Percentiles rank a stretch among this genome's conserved stretches.
Conservation (phyloP, 1,139 yeast species). For the Kodamaea fungicola region DNA sequence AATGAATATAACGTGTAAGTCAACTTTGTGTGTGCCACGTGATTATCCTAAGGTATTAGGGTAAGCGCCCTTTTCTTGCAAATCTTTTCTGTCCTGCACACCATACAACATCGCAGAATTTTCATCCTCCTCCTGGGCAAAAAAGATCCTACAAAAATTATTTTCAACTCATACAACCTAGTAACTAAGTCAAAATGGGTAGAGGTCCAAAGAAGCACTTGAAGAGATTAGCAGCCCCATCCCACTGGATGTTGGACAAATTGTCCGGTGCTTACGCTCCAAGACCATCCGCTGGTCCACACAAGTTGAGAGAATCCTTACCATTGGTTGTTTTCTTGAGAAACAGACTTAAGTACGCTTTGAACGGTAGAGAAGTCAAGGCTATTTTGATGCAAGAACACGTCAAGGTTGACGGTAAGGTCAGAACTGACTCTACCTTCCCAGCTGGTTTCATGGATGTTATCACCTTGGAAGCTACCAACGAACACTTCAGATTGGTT, state of each 20-base stretch:
- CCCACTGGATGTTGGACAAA: slow-evolving; percentile 99
- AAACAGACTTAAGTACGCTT: slow-evolving; percentile 99
- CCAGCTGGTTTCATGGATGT: slow-evolving; percentile 99
- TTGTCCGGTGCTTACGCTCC: slow-evolving; percentile 99
- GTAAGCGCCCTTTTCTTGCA: not conserved
- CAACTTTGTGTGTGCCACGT: not conserved
- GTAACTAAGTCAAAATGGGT: slow-evolving; percentile 18
- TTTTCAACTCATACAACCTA: slow-evolving; percentile 1
- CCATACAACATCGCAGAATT: not conserved
- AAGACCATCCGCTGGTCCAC: slow-evolving; percentile 99
- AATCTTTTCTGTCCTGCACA: too few species aligned
- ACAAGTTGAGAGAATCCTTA: slow-evolving; percentile 98
- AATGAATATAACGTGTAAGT: too few species aligned
- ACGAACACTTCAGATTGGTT: slow-evolving; percentile 98
- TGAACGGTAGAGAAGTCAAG: slow-evolving; percentile 99
- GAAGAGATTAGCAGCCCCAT: slow-evolving; percentile 99
- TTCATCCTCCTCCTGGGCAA: slow-evolving; percentile 1
- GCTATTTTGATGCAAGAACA: slow-evolving; percentile 99
- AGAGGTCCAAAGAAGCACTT: slow-evolving; percentile 72
- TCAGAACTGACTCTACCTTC: slow-evolving; percentile 97
- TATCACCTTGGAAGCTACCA: slow-evolving; percentile 93
- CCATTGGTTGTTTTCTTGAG: slow-evolving; percentile 97
- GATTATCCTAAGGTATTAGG: not conserved
- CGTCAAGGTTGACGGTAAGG: slow-evolving; percentile 98
- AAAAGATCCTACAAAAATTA: slow-evolving; percentile 1